Evolutionary conservation across 1,284 basidiomycete species (phyloP), one percentile per base, ranked within the genome.

Genomic region (Pholiota adiposa): DNA sequence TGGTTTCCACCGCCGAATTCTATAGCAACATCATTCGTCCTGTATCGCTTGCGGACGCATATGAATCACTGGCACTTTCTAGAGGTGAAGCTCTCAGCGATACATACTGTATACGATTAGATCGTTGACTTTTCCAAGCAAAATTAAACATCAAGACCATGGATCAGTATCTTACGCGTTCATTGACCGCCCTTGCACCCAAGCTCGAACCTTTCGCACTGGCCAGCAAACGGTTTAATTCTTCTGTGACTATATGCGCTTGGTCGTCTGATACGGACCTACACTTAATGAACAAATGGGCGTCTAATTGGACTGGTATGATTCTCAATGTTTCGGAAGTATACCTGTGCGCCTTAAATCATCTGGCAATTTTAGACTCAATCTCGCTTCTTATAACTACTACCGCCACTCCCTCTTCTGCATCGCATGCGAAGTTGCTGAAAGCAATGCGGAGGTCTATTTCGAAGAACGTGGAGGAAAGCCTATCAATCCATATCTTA

Each of bases 351-450:
- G 19, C 33, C 16, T 29, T 21, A 36, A 9, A 16, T 50, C n/a
- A 55, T 33, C 25, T 34, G 18, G 34, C 46, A 19, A 50, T 14
- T 36, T 46, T 31, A 86, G 87, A 83, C 14, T 81, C 84, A 0
- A 75, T 86, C 8, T 88, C 86, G 16, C 70, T 88, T 0, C 65
- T 88, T 3, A 67, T 89, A 46, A 75, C 77, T 18, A 83, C 83
- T 8, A 66, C 72, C 18, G 60, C 67, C 6, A 53, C 56, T 3
- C 73, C 73, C 12, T 61, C 64, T 34, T 80, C 81, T 40, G 48
- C 66, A 25, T 65, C 48, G 11, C 72, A 78, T 58, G 59, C 60
- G 19, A 56, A 55, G 40, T 64, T 79, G 23, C 58, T 78, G n/a
- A 64, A 63, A 48, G 64, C 62, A 51, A 60, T 75, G 29, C 52